Evolutionary conservation across 495 filamentous ascomycete genomes (phyloP).

Genomic region (Schizothecium vesticola): DNA sequence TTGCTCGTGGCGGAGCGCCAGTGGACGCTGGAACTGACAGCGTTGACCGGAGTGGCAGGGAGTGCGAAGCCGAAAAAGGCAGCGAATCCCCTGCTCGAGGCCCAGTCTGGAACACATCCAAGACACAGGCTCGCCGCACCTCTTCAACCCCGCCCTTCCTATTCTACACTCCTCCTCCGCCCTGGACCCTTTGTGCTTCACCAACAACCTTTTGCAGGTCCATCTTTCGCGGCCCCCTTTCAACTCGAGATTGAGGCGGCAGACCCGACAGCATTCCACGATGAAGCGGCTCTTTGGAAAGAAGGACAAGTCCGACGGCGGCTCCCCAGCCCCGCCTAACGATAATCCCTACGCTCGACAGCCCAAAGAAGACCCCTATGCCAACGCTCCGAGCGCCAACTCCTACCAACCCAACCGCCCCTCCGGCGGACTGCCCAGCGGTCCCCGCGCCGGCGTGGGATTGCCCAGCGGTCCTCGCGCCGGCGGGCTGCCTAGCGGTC

Average conservation of each 20-base stretch:
- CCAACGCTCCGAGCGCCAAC: constrained; percentile 32
- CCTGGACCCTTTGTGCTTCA: constrained; percentile 2
- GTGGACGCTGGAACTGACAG: neutral
- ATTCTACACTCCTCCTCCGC: neutral
- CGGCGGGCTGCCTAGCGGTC: constrained; percentile 15
- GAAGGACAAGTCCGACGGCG: constrained; percentile 58
- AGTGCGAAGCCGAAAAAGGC: neutral
- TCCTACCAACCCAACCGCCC: constrained; percentile 24
- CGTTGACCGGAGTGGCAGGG: neutral
- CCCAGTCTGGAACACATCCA: constrained; percentile 22
- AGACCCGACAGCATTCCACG: constrained; percentile 15
- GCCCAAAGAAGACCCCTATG: constrained; percentile 56
- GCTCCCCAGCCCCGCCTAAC: constrained; percentile 41
- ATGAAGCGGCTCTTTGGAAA: constrained; percentile 69
- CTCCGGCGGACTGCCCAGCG: constrained; percentile 16
- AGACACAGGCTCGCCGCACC: constrained; percentile 18
- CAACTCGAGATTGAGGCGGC: neutral
- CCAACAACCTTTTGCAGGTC: neutral
- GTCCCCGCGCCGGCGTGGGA: constrained; percentile 16
- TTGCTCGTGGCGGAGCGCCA: constrained; percentile 5
- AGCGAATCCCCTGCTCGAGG: neutral
- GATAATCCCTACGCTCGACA: constrained; percentile 69
- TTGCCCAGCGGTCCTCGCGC: constrained; percentile 3
- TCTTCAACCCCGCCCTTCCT: constrained; percentile 12
- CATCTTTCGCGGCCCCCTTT: neutral